These are phyloP conservation scores for Pythium sp. DNA, from an alignment of 352 stramenopile genomes.

Conservation along the genomic window DNA sequence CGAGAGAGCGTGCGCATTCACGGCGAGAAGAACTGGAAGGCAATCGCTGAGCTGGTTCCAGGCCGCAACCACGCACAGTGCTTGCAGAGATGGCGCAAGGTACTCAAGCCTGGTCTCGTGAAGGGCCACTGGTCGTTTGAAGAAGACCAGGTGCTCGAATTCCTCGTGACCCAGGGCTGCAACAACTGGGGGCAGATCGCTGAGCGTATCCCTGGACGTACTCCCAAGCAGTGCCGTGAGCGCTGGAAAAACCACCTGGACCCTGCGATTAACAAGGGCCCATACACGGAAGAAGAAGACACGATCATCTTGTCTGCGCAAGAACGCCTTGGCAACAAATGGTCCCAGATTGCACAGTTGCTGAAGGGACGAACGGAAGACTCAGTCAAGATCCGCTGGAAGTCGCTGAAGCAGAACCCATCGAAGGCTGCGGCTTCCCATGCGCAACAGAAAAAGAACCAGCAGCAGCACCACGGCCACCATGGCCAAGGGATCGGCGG, in stretches of 20 bases:
- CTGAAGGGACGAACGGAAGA: conserved; percentile 90
- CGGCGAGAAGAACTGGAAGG: conserved; percentile 89
- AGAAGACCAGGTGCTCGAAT: conserved; percentile 93
- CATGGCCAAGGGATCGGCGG: not conserved
- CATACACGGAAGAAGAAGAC: conserved; percentile 95
- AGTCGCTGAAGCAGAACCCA: conserved; percentile 85
- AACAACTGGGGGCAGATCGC: conserved; percentile 95
- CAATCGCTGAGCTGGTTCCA: conserved; percentile 80
- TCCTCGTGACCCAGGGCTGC: conserved; percentile 83
- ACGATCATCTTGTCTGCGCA: conserved; percentile 90
- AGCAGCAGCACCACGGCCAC: conserved; percentile 45
- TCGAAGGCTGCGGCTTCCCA: conserved; percentile 73
- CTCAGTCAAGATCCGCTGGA: conserved; percentile 94
- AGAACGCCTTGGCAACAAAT: conserved; percentile 92
- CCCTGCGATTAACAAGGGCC: conserved; percentile 92
- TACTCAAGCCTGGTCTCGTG: conserved; percentile 93
- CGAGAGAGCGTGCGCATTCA: conserved; percentile 80
- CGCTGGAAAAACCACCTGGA: conserved; percentile 90
- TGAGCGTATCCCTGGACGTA: conserved; percentile 89
- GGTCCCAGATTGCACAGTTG: conserved; percentile 94
- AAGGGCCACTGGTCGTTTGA: conserved; percentile 96
- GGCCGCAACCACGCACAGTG: conserved; percentile 87
- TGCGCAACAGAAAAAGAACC: conserved; percentile 75
- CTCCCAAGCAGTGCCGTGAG: conserved; percentile 90
- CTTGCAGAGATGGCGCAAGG: conserved; percentile 88